These are phyloP conservation scores for Butyriboletus loyo DNA, from an alignment of 768 basidiomycete species.

Conservation along the genomic window DNA sequence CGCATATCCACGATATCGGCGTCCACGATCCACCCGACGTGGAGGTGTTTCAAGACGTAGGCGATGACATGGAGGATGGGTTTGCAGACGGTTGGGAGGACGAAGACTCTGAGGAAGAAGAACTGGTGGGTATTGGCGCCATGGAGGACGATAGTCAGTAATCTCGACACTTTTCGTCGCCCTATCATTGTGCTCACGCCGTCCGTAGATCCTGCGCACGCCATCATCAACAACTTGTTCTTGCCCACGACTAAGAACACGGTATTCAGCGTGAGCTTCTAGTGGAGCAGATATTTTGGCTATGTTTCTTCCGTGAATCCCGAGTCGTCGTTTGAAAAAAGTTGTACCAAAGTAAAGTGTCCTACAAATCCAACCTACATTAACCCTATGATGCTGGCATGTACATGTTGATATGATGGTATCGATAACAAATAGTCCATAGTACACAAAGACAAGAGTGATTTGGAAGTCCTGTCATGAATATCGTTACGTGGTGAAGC, in stretches of 20 bases:
- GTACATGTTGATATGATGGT: not conserved
- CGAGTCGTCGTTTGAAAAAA: not conserved
- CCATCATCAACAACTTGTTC: slow-evolving; percentile 21
- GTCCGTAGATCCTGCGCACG: slow-evolving; percentile 11
- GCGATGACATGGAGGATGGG: slow-evolving; percentile 10
- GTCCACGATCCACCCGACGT: not conserved
- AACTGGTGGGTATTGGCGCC: not conserved
- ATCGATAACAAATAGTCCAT: not conserved
- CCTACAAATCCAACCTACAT: not conserved
- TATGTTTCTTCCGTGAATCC: not conserved
- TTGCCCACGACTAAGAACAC: slow-evolving; percentile 18
- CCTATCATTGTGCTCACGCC: slow-evolving; percentile 2
- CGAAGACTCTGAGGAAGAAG: slow-evolving; percentile 15
- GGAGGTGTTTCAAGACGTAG: slow-evolving; percentile 1
- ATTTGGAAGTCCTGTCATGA: not conserved
- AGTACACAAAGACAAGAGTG: not conserved
- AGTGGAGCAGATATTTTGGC: not conserved
- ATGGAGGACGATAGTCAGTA: slow-evolving; percentile 13
- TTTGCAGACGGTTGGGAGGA: slow-evolving; percentile 15
- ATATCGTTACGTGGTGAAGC: not conserved
- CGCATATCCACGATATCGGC: not conserved
- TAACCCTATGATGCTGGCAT: not conserved
- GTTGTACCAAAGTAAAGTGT: not conserved
- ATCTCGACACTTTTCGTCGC: not conserved
- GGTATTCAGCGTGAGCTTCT: slow-evolving; percentile 27